Evolutionary conservation across 148 eudicot genomes (phyloP), one percentile per base, ranked within the genome.

Genomic region (Fagopyrum homotropicum): DNA sequence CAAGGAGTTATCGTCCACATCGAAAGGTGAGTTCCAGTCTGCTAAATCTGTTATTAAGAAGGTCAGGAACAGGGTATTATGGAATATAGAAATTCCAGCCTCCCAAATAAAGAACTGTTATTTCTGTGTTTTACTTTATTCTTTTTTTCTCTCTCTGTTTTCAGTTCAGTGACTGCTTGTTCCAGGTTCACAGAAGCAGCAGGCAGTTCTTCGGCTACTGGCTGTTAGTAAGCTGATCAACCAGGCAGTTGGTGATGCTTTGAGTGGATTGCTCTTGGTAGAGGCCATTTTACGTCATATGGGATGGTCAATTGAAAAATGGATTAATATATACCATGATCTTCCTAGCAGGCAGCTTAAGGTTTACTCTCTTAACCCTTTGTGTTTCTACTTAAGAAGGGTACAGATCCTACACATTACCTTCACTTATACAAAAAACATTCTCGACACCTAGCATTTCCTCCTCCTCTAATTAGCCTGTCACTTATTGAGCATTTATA

Each of bases 221-320:
- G 97, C 97, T 14, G 92, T 88, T 64, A 90, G 93, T 81, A 84
- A 87, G 79, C 76, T 95, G 81, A 90, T 95, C 78, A 95, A 95
- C 81, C 99, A 92, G 75, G 99, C 99, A 16, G 94, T 95, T 79
- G 99, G 99, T 60, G 99, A 95, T 81, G 96, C 99, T 45, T 76
- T 95, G 80, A 92, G 97, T 76, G 99, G 99, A 64, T 52, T 92
- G 86, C 84, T 95, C 70, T 83, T 95, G 60, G 99, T 95, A 73
- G 99, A 92, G 78, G 93, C 84, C 52, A 92, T 90, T 64, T 79
- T 95, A 81, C 87, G 61, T 72, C 89, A 92, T 73, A 86, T 76
- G 83, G 90, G 94, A 61, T 92, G 99, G 97, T 92, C 97, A 10
- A 84, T 95, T 54, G 77, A 85, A 26, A 83, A 83, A 79, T 95